These are phyloP conservation scores for Metrosideros polymorpha DNA, from an alignment of 441 rosid genomes.

Conservation along the genomic window DNA sequence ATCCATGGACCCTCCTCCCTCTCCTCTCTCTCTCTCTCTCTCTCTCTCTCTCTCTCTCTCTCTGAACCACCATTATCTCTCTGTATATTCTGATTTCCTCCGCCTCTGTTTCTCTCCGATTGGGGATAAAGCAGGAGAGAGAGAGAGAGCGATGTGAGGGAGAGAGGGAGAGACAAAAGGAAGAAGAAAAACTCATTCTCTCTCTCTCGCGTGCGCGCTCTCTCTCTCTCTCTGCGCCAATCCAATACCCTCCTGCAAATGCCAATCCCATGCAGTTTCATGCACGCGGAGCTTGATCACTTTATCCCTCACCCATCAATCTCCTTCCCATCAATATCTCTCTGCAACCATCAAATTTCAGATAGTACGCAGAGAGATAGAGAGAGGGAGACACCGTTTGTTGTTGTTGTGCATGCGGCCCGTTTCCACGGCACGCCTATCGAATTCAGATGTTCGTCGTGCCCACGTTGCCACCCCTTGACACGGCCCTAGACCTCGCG, in stretches of 20 bases:
- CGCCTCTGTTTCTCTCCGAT: neutral
- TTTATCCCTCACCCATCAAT: neutral
- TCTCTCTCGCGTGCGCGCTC: neutral
- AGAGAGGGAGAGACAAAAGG: neutral
- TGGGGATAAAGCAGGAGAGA: neutral
- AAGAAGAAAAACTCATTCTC: neutral
- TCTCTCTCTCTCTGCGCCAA: neutral
- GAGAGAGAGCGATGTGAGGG: neutral
- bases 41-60: neutral
- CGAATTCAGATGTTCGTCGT: neutral
- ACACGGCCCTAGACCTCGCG: constrained; percentile 22
- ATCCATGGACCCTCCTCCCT: neutral
- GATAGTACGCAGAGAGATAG: neutral
- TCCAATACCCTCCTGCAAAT: neutral
- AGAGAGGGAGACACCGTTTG: neutral
- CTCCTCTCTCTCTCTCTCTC: neutral
- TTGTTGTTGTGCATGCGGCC: neutral
- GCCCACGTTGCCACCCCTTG: constrained; percentile 1
- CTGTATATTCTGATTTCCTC: neutral
- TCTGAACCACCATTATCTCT: neutral
- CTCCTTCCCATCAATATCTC: neutral
- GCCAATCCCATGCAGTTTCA: neutral
- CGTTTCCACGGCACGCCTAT: neutral
- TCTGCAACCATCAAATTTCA: neutral
- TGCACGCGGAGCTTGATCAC: neutral